A percentile compares a stretch with the other conserved stretches of the same genome.
These are phyloP conservation scores for Tuber umbilicatum DNA, from an alignment of 495 filamentous ascomycete species.

Conservation along the genomic window DNA sequence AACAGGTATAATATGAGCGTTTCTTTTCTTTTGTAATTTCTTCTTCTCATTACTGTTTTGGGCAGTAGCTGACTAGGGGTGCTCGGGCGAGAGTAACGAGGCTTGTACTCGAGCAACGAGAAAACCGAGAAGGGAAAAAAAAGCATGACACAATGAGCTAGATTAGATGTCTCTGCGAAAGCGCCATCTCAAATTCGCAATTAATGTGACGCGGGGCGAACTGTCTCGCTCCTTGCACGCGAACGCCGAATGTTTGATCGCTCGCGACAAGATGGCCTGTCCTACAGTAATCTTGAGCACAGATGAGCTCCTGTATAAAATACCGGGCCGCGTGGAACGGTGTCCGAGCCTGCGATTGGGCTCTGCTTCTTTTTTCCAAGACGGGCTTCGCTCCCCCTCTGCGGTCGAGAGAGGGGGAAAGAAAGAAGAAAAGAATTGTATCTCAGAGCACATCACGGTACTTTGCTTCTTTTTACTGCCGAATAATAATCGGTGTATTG, in stretches of 20 bases:
- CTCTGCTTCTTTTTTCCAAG: not conserved
- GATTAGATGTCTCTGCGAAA: not conserved
- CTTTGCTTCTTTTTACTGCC: not conserved
- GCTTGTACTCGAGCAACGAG: not conserved
- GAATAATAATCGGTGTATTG: not conserved
- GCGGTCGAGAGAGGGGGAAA: not conserved
- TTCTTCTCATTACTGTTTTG: not conserved
- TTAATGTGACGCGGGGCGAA: not conserved
- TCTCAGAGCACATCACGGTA: not conserved
- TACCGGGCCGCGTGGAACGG: not conserved
- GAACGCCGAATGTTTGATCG: slow-evolving; percentile 2
- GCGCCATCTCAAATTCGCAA: not conserved
- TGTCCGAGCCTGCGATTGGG: not conserved
- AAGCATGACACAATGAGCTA: not conserved
- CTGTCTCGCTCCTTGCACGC: not conserved
- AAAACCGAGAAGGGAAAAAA: not conserved
- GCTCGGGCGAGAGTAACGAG: not conserved
- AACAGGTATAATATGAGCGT: not conserved
- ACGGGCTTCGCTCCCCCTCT: not conserved
- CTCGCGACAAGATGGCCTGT: slow-evolving; percentile 1
- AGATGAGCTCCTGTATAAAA: not conserved
- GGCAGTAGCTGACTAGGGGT: not conserved
- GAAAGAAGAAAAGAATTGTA: not conserved
- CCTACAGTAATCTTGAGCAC: not conserved
- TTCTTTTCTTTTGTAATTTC: not conserved